Evolutionary conservation across 2,329 filamentous ascomycete species (phyloP).

Genomic region (Penicillium griseofulvum): DNA sequence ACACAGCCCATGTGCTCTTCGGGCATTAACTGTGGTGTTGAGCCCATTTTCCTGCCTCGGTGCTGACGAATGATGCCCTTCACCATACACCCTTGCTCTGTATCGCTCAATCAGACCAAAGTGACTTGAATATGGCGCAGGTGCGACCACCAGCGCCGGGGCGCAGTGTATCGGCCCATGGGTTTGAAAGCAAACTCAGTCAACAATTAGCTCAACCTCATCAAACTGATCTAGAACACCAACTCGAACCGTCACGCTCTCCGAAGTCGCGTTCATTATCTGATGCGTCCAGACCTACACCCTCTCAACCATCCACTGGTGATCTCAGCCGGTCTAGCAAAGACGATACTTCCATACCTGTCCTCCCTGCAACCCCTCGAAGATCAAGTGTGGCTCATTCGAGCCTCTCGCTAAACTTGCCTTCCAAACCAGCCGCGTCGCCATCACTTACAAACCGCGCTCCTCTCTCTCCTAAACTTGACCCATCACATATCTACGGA

Average conservation of each 20-base stretch:
- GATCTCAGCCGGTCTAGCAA: conserved; percentile 58
- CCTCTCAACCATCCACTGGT: conserved; percentile 59
- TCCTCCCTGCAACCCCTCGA: conserved; percentile 67
- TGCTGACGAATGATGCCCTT: conserved; percentile 1
- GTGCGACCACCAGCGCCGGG: conserved; percentile 21
- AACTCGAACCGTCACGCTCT: conserved; percentile 29
- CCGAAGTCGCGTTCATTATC: conserved; percentile 63
- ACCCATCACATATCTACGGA: conserved; percentile 78
- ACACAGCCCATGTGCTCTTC: neutral
- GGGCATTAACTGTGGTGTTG: neutral
- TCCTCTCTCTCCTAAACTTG: conserved; percentile 81
- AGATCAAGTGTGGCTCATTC: conserved; percentile 62
- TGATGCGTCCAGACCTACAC: conserved; percentile 59
- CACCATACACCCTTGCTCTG: conserved; percentile 4
- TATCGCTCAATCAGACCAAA: conserved; percentile 2
- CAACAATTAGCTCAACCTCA: conserved; percentile 35
- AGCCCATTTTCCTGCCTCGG: neutral
- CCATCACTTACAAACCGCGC: conserved; percentile 56
- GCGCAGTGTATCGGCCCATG: conserved; percentile 18
- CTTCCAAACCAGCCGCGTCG: conserved; percentile 50
- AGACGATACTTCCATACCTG: conserved; percentile 61
- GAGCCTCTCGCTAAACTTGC: conserved; percentile 69
- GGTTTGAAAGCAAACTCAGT: conserved; percentile 39
- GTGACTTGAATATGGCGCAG: conserved; percentile 20
- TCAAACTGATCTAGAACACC: conserved; percentile 11